Conservation (phyloP, 257 asterid genomes). For the Ligustrum vulgare region DNA sequence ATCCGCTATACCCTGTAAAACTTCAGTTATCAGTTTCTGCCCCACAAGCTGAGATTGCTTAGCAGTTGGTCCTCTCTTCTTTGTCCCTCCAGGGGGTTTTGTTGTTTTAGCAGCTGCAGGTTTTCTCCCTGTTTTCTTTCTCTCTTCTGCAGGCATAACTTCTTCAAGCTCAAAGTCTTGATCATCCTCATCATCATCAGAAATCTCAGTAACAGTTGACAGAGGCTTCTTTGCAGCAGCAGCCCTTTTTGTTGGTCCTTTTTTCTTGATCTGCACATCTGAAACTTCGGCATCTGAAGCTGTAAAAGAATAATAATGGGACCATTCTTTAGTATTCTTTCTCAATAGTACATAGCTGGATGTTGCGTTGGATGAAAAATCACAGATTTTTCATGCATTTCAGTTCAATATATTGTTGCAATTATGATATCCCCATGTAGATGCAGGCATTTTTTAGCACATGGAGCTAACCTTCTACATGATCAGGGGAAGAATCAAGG, state of each 20-base stretch:
- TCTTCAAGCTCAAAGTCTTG: constrained; percentile 43
- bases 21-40: constrained; percentile 75
- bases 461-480: constrained; percentile 49
- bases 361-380: not conserved
- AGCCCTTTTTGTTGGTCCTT: constrained; percentile 55
- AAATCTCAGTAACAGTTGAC: constrained; percentile 38
- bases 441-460: not conserved
- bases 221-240: constrained; percentile 40
- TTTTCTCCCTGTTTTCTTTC: constrained; percentile 58
- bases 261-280: constrained; percentile 34
- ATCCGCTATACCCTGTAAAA: constrained; percentile 51
- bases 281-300: constrained; percentile 48
- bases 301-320: constrained; percentile 17
- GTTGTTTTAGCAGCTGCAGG: constrained; percentile 43
- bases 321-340: not conserved
- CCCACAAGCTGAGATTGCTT: constrained; percentile 42
- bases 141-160: constrained; percentile 25
- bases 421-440: not conserved
- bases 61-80: constrained; percentile 58
- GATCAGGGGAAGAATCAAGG: constrained; percentile 83
- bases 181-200: constrained; percentile 48
- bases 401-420: not conserved
- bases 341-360: not conserved
- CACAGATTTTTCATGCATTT: not conserved
- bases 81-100: constrained; percentile 56